A percentile compares a stretch with the other conserved stretches of the same genome.
These are phyloP conservation scores for Hevea brasiliensis DNA, from an alignment of 345 rosid species.

Conservation along the genomic window DNA sequence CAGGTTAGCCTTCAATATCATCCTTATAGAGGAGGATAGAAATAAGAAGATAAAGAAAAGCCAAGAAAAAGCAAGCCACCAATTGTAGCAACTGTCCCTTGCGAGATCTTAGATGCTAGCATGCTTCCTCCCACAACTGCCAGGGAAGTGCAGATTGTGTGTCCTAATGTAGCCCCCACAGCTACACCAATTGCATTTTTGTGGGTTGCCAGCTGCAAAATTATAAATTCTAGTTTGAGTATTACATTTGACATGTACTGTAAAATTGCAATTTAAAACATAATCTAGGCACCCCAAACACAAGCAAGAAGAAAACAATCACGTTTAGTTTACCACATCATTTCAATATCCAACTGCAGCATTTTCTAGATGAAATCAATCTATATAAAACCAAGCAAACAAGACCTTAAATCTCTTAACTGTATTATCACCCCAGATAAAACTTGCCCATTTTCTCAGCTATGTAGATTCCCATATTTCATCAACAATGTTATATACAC, in stretches of 20 bases:
- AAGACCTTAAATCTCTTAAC: background rate
- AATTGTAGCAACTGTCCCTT: conserved; percentile 82
- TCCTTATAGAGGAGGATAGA: conserved; percentile 83
- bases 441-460: no score
- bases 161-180: conserved; percentile 82
- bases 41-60: conserved; percentile 87
- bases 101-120: conserved; percentile 93
- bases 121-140: conserved; percentile 99
- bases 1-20: conserved; percentile 25
- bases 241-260: background rate
- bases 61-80: conserved; percentile 95
- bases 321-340: no score
- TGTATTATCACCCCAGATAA: no score
- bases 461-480: no score
- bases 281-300: background rate
- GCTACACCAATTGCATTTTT: conserved; percentile 94
- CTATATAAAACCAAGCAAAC: background rate
- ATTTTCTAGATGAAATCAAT: background rate
- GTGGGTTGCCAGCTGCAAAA: conserved; percentile 89
- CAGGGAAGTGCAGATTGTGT: conserved; percentile 81
- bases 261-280: background rate
- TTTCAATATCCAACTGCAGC: no score
- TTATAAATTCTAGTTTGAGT: background rate
- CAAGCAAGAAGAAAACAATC: background rate
- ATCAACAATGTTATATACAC: no score